Conservation (phyloP, 2,329 filamentous ascomycete genomes). For the Venturia carpophila region DNA sequence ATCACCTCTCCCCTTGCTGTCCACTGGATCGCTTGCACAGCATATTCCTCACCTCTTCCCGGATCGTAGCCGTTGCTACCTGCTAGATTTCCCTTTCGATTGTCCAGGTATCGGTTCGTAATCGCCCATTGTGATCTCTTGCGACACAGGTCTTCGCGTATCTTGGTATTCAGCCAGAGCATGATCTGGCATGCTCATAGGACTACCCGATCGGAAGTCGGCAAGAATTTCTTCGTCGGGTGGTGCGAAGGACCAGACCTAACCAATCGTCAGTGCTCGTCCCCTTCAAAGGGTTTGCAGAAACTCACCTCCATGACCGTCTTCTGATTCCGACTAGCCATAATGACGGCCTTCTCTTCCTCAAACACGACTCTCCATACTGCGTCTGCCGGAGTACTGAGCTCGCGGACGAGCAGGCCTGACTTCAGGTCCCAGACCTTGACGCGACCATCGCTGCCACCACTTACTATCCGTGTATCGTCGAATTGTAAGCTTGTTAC, state of each 20-base stretch:
- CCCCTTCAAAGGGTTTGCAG: not conserved
- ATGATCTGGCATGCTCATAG: constrained; percentile 37
- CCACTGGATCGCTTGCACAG: not conserved
- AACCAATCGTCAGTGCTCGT: constrained; percentile 26
- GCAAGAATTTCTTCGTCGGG: constrained; percentile 53
- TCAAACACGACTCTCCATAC: constrained; percentile 98
- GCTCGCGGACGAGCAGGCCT: constrained; percentile 80
- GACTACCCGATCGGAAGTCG: constrained; percentile 33
- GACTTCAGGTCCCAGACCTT: constrained; percentile 98
- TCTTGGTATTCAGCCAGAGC: constrained; percentile 22
- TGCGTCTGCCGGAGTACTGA: constrained; percentile 84
- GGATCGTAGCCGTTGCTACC: not conserved
- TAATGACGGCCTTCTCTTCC: constrained; percentile 94
- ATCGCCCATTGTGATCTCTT: constrained; percentile 17
- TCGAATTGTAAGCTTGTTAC: constrained; percentile 97
- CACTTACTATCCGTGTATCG: constrained; percentile 88
- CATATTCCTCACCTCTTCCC: not conserved
- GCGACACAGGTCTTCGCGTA: constrained; percentile 5
- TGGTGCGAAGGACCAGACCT: constrained; percentile 95
- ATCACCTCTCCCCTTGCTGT: not conserved
- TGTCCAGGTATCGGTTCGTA: not conserved
- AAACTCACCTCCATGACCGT: constrained; percentile 91
- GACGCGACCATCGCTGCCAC: constrained; percentile 92
- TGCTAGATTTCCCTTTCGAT: constrained; percentile 5
- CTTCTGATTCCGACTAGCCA: constrained; percentile 74